Evolutionary conservation across 2,329 filamentous ascomycete genomes (phyloP), one percentile per base, ranked within the genome.

Genomic region (Orbilia blumenaviensis): DNA sequence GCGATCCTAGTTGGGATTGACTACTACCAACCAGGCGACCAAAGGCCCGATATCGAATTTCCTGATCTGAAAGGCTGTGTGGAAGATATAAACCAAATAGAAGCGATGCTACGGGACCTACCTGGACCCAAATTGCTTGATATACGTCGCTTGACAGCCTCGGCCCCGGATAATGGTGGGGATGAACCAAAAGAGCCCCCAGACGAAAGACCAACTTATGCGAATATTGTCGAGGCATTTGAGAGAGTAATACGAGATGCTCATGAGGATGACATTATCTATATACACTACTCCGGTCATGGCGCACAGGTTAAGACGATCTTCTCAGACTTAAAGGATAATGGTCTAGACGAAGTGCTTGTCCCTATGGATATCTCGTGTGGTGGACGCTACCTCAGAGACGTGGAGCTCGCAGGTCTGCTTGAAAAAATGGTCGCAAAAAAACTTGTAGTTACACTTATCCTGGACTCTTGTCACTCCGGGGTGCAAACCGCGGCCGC

Each of bases 241-340:
- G n/a, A 66, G 18, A 38, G 41, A 27, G 67, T 79, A 18, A 78
- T 60, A 2, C 5, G 23, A 1, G 14, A 66, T 27, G 77, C 78
- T n/a, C n/a, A 44, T 10, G 41, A 64, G 7, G 56, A 58, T 27
- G 76, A 79, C 42, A 54, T 74, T 27, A 61, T 79, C 18, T 79
- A 80, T 56, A 67, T 80, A n/a, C 79, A 80, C 21, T 79, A 78
- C 71, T 78, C 76, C 14, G 78, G 78, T 12, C 78, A 79, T 27
- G 78, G 78, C n/a, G 62, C 58, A 6, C 34, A 34, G 4, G 54
- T 58, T 21, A 38, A 41, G 16, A 50, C 66, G 16, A 23, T 54
- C 6, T 69, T 68, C 23, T 29, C 48, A 1, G 63, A 77, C 5
- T 66, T 29, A 10, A 75, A 66, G 14, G 69, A 56, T 14, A 27